A percentile compares a stretch with the other conserved stretches of the same genome.
Conservation (phyloP, 306 rosid species). For the Alnus glutinosa region DNA sequence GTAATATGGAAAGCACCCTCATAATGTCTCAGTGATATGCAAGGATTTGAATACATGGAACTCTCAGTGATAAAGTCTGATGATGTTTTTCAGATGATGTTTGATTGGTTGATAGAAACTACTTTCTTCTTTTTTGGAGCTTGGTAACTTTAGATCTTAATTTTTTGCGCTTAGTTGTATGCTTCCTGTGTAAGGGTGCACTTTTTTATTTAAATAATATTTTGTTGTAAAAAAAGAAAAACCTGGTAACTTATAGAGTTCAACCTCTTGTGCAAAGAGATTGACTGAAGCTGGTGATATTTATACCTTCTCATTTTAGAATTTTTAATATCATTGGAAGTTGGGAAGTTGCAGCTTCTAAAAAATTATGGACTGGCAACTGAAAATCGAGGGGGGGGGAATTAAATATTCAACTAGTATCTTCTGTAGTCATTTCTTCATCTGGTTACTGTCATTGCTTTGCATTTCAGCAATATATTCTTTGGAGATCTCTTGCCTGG, state of each 20-base stretch:
- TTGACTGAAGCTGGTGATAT: not conserved
- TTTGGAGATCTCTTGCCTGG: not conserved
- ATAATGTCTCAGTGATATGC: not conserved
- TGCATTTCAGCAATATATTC: not conserved
- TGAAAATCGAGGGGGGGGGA: not conserved
- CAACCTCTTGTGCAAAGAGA: not conserved
- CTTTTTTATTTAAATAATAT: not conserved
- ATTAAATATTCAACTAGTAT: not conserved
- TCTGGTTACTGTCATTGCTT: not conserved
- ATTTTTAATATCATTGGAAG: not conserved
- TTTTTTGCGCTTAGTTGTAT: not conserved
- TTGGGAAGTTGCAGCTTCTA: not conserved
- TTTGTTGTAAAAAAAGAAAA: not conserved
- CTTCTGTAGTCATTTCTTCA: not conserved
- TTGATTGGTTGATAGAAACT: not conserved
- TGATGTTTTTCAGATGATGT: not conserved
- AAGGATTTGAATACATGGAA: not conserved
- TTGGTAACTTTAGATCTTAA: not conserved
- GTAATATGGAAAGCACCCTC: not conserved
- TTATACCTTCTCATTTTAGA: not conserved
- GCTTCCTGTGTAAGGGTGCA: not conserved
- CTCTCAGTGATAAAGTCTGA: not conserved
- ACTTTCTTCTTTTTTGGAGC: not conserved
- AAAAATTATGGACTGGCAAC: not conserved
- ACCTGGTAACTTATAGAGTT: not conserved